Evolutionary conservation across 352 stramenopile genomes (phyloP).

Genomic region (Phytophthora boehmeriae): DNA sequence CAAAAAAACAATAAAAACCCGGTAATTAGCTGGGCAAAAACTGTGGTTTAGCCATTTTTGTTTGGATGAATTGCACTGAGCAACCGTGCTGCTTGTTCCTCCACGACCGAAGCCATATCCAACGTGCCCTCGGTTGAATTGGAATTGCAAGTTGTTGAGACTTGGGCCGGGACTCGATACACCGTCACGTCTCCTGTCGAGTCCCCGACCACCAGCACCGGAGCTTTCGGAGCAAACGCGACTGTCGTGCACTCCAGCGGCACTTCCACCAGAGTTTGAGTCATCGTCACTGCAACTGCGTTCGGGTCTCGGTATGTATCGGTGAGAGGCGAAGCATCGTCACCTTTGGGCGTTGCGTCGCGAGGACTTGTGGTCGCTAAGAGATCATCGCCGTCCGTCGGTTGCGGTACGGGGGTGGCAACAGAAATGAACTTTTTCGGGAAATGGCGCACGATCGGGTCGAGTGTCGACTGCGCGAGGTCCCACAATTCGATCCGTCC

Average conservation of each 20-base stretch:
- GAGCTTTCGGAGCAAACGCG: constrained; percentile 69
- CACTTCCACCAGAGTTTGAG: constrained; percentile 40
- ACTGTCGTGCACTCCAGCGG: constrained; percentile 72
- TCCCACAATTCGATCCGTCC: constrained; percentile 93
- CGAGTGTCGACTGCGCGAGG: constrained; percentile 77
- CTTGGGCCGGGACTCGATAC: constrained; percentile 61
- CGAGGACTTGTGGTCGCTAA: constrained; percentile 7
- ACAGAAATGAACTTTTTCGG: constrained; percentile 57
- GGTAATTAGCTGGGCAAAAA: too few relatives aligned
- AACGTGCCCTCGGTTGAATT: background rate
- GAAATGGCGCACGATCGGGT: constrained; percentile 83
- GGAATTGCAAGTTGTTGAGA: constrained; percentile 16
- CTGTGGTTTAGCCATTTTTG: constrained; percentile 57
- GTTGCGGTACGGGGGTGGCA: constrained; percentile 2
- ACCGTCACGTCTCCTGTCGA: constrained; percentile 77
- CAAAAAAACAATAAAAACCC: too few relatives aligned
- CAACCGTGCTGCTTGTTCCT: constrained; percentile 65
- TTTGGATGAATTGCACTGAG: constrained; percentile 57
- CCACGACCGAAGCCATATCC: constrained; percentile 31
- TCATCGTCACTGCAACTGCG: background rate
- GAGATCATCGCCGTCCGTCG: constrained; percentile 6
- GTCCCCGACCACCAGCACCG: constrained; percentile 80
- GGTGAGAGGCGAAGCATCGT: background rate
- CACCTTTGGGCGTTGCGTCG: constrained; percentile 21
- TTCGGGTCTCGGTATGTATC: constrained; percentile 18